Base-by-base conservation (phyloP, 139 green algal species). In the Nannochloris sp. region DNA sequence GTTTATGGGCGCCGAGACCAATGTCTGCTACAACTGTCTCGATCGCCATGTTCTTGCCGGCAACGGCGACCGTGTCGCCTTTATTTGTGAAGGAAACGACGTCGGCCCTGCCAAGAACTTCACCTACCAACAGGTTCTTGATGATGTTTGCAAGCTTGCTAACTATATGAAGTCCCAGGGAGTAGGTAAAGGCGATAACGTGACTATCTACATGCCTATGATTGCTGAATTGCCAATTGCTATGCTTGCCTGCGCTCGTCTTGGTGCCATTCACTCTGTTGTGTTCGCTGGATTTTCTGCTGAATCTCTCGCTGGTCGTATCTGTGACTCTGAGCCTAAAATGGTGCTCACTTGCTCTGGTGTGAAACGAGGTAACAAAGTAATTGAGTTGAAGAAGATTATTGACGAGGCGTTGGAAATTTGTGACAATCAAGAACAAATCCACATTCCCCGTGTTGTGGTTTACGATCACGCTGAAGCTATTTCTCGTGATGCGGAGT, bases 171-270 rank as follows among this genome's bases (percentile, higher is more conserved):
- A 85, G 38, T 76, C 65, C 25, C 55, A 79, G 35, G 91, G 90
- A 31, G 81, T 98, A 9, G 77, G 81, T 57, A 86, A 89, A 70
- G 92, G 92, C 13, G 85, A 96, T 65, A 75, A 71, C 5, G 93
- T 98, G 23, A 86, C 83, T 46, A 87, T 97, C 62, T 99, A 98
- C 84, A 86, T 99, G 80, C 93, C 93, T 51, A 98, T 98, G 93
- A 62, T 97, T 14, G 65, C 79, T 14, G 87, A 97, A 80, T 82
- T 98, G 46, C 92, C 91, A 19, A 85, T 86, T 31, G 78, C 85
- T 30, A 95, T 96, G 88, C 75, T 98, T 48, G 92, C 92, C 15
- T 98, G 92, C 69, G 89, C 90, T 6, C 84, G 92, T 55, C 91
- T 98, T 54, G 92, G 92, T 15, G 92, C 91, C 15, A 85, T 98